Percentiles rank a stretch among this genome's conserved stretches.
Conservation (phyloP, 2,329 filamentous ascomycete species). For the Dothiorella sarmentorum region DNA sequence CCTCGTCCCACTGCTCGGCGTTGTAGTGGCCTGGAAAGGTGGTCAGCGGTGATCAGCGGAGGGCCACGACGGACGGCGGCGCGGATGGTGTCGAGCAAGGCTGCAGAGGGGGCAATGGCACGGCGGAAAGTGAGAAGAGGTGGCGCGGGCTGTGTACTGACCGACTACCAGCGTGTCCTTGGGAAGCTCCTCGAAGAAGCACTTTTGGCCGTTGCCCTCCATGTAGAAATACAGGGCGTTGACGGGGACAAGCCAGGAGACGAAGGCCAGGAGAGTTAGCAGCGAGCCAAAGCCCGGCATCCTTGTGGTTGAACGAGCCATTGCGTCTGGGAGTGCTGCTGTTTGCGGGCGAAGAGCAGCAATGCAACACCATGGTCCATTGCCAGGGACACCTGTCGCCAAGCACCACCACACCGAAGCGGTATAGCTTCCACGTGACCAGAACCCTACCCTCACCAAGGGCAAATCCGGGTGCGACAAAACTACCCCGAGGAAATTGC, state of each 20-base stretch:
- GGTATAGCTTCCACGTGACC: constrained; percentile 17
- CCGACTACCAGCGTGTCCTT: constrained; percentile 95
- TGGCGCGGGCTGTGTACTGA: constrained; percentile 39
- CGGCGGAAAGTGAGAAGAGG: too few relatives aligned
- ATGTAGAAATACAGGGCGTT: constrained; percentile 95
- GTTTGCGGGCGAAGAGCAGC: neutral
- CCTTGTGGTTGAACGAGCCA: constrained; percentile 15
- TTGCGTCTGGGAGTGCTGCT: constrained; percentile 8
- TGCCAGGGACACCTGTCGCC: constrained; percentile 17
- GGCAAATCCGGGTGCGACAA: too few relatives aligned
- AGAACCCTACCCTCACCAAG: neutral
- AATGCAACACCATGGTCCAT: constrained; percentile 12
- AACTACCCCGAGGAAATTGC: too few relatives aligned
- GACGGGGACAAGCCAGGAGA: constrained; percentile 59
- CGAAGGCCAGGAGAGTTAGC: constrained; percentile 62
- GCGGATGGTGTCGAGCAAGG: neutral
- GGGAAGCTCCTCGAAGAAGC: constrained; percentile 96
- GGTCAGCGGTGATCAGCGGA: neutral
- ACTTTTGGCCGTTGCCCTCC: constrained; percentile 80
- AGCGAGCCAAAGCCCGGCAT: constrained; percentile 19
- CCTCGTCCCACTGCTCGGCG: constrained; percentile 78
- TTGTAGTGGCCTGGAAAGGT: constrained; percentile 66
- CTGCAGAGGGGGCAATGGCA: neutral
- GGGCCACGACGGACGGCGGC: neutral
- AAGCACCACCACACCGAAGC: constrained; percentile 5